phyloP scores from a whole-genome alignment of 805 yeast genomes.

The Barnettozyma vustinii region DNA sequence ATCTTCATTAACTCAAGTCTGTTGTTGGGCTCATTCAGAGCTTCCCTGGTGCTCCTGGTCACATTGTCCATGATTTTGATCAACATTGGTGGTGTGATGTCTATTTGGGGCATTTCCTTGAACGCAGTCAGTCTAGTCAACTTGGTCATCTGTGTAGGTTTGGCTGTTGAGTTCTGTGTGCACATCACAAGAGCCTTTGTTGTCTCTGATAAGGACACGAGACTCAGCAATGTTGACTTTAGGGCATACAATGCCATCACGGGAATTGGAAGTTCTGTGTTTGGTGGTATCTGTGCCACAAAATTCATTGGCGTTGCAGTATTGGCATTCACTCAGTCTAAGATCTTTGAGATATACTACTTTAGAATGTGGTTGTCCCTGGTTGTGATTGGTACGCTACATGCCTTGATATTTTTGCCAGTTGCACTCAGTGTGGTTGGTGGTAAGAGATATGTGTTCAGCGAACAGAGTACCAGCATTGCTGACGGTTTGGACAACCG shows the following conservation, averaged over 20 bases:
- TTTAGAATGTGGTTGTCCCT: slow-evolving; percentile 92
- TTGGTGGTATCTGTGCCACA: slow-evolving; percentile 87
- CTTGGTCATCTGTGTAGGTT: slow-evolving; percentile 84
- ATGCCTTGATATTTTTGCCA: slow-evolving; percentile 76
- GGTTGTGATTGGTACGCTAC: slow-evolving; percentile 70
- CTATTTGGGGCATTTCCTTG: slow-evolving; percentile 64
- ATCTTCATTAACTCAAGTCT: slow-evolving; percentile 49
- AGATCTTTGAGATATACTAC: slow-evolving; percentile 86
- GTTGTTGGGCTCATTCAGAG: slow-evolving; percentile 60
- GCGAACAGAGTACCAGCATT: slow-evolving; percentile 29
- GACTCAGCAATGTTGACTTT: slow-evolving; percentile 25
- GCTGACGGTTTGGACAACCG: slow-evolving; percentile 26
- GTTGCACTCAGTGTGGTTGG: slow-evolving; percentile 61
- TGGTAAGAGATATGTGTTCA: slow-evolving; percentile 45
- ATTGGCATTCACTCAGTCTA: slow-evolving; percentile 79
- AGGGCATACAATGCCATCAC: slow-evolving; percentile 53
- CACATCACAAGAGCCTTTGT: slow-evolving; percentile 77
- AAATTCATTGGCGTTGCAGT: slow-evolving; percentile 85
- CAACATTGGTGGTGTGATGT: slow-evolving; percentile 78
- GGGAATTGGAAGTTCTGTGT: slow-evolving; percentile 84
- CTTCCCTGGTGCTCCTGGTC: slow-evolving; percentile 49
- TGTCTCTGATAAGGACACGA: slow-evolving; percentile 30
- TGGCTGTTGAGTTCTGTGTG: slow-evolving; percentile 89
- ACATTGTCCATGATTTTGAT: slow-evolving; percentile 62
- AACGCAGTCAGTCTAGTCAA: slow-evolving; percentile 91